These are phyloP conservation scores for Parastagonospora nodorum DNA, from an alignment of 2,329 filamentous ascomycete species.

Conservation along the genomic window DNA sequence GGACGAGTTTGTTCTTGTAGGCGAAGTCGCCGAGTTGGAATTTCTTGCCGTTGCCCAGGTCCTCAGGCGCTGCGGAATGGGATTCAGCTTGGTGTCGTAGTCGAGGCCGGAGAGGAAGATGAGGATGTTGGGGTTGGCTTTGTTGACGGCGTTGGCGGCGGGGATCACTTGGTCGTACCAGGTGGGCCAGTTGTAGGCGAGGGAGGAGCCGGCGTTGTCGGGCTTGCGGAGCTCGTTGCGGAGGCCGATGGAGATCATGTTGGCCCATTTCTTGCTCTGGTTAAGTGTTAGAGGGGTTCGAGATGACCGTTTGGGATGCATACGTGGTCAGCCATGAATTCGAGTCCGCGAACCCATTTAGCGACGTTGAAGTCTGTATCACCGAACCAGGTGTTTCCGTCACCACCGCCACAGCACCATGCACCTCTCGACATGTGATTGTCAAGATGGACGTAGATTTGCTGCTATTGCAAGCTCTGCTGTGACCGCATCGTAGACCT, in stretches of 20 bases:
- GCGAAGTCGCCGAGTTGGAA: conserved; percentile 56
- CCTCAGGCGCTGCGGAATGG: conserved; percentile 56
- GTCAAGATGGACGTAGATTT: conserved; percentile 42
- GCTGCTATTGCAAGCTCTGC: conserved; percentile 55
- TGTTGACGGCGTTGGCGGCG: conserved; percentile 57
- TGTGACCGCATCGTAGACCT: conserved; percentile 60
- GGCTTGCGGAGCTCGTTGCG: conserved; percentile 58
- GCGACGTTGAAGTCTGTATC: conserved; percentile 60
- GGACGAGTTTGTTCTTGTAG: conserved; percentile 61
- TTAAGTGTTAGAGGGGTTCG: background rate
- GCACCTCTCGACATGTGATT: conserved; percentile 44
- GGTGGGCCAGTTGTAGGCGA: conserved; percentile 61
- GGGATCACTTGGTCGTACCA: conserved; percentile 60
- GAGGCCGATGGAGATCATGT: conserved; percentile 61
- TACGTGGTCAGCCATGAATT: conserved; percentile 65
- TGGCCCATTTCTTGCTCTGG: conserved; percentile 48
- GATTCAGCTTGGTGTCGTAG: conserved; percentile 61
- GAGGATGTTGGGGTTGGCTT: conserved; percentile 57
- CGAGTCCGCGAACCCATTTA: conserved; percentile 65
- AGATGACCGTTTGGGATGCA: background rate
- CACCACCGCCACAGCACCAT: conserved; percentile 43
- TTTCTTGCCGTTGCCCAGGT: conserved; percentile 55
- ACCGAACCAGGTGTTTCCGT: conserved; percentile 67
- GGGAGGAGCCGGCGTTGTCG: conserved; percentile 28
- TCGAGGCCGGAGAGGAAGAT: conserved; percentile 65